Base-by-base conservation (phyloP, 805 yeast genomes). In the Schizosaccharomyces pombe region DNA sequence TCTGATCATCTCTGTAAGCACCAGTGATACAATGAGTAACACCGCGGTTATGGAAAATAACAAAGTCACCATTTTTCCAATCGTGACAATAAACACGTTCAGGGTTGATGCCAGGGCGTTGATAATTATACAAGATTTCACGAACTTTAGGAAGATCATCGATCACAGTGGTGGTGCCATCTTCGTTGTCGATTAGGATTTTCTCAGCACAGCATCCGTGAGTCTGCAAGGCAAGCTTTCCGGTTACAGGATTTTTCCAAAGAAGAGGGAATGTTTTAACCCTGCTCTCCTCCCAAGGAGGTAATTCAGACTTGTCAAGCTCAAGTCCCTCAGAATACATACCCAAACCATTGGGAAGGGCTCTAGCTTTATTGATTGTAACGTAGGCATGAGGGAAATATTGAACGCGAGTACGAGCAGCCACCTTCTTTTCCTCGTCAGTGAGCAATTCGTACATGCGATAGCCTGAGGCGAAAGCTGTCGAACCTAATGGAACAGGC, bases 351-450 rank as follows among this genome's bases (percentile, higher is more conserved):
- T 85, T 94, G 33, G 80, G 75, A 8, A 91, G 82, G 43, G 94
- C 94, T 57, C 72, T 75, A 37, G 93, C 85, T 12, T 81, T 77
- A 4, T 85, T 76, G 58, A 85, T 85, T 66, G 75, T 84, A 56
- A 85, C 85, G 67, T 85, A 85, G 47, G 95, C 94, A 65, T 85
- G 94, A 40, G 95, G 95, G 16, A 94, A 94, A 65, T 85, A 85
- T 51, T 79, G 84, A 24, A 85, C 89, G 2, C 77, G 78, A n/a
- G 93, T 80, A 63, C 74, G 72, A 57, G 84, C 71, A 1, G 87
- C 94, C 59, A 78, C 73, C 57, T 80, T 70, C 66, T 85, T 76
- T 57, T 85, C 91, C 63, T 80, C 84, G 4, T 72, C 76, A 6
- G 79, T 71, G 55, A 85, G 72, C 26, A 72, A 61, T 43, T 79